phyloP scores from a whole-genome alignment of 1,284 basidiomycete species.

The Microbotryomycetes sp. region DNA sequence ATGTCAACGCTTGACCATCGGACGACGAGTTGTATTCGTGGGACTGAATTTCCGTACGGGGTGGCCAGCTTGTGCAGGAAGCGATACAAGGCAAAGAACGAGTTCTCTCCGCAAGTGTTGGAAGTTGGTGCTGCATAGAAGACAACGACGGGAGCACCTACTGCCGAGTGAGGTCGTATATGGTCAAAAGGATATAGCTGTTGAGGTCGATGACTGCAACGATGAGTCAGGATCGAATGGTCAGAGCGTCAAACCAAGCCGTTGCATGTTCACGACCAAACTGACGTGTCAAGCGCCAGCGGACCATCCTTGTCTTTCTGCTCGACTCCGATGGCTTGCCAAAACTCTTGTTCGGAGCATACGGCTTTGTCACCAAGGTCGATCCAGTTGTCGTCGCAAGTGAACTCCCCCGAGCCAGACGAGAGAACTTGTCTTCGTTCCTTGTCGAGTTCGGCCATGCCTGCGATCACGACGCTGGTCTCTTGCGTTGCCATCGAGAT shows the following conservation, averaged over 20 bases:
- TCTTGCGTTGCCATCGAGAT: slow-evolving; percentile 62
- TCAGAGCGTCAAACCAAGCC: not conserved
- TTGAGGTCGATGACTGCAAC: not conserved
- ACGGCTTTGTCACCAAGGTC: slow-evolving; percentile 75
- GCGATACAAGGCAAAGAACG: slow-evolving; percentile 12
- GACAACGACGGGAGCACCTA: slow-evolving; percentile 63
- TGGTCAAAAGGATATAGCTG: slow-evolving; percentile 63
- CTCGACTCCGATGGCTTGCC: slow-evolving; percentile 54
- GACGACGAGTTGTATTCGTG: slow-evolving; percentile 13
- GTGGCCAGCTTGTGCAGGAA: slow-evolving; percentile 19
- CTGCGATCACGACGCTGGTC: slow-evolving; percentile 63
- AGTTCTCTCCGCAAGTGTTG: slow-evolving; percentile 19
- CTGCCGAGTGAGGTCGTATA: slow-evolving; percentile 48
- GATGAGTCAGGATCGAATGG: not conserved
- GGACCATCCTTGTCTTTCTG: slow-evolving; percentile 28
- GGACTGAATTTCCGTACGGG: slow-evolving; percentile 1
- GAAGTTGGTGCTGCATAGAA: slow-evolving; percentile 55
- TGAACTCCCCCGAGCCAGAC: slow-evolving; percentile 38
- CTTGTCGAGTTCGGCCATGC: slow-evolving; percentile 62
- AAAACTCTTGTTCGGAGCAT: slow-evolving; percentile 62
- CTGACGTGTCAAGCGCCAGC: not conserved
- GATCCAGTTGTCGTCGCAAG: slow-evolving; percentile 61
- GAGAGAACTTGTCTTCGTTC: slow-evolving; percentile 37
- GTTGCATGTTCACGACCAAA: not conserved
- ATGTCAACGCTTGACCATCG: slow-evolving; percentile 41